Evolutionary conservation across 176 grass and related monocot species (phyloP).

Genomic region (Rhynchospora breviuscula): DNA sequence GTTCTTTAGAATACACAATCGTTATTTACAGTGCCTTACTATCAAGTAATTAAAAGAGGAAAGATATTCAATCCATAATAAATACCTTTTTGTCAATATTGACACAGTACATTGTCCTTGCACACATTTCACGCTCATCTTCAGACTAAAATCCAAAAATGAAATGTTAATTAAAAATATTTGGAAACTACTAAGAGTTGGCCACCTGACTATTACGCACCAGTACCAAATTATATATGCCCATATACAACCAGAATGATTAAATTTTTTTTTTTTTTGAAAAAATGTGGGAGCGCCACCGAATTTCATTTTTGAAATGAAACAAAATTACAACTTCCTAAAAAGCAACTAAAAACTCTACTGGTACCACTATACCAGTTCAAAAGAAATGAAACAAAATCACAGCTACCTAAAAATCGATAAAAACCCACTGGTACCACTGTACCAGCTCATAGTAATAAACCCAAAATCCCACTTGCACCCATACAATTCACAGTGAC

Average conservation of each 20-base stretch:
- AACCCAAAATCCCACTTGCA: too few species aligned
- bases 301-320: too few species aligned
- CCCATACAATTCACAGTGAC: too few species aligned
- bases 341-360: too few species aligned
- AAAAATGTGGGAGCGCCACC: too few species aligned
- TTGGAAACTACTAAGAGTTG: conserved; percentile 16
- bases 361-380: too few species aligned
- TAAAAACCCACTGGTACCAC: too few species aligned
- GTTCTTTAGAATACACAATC: background rate
- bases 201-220: background rate
- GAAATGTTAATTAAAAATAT: background rate
- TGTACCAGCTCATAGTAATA: too few species aligned
- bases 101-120: conserved; percentile 97
- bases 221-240: background rate
- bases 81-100: conserved; percentile 99
- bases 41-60: background rate
- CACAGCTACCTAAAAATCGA: too few species aligned
- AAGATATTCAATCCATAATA: conserved; percentile 11
- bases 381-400: too few species aligned
- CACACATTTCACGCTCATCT: conserved; percentile 98
- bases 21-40: background rate
- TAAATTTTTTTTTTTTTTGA: too few species aligned
- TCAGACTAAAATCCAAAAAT: conserved; percentile 52
- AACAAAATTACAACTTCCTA: too few species aligned
- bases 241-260: background rate